Base-by-base conservation (phyloP, 1,284 basidiomycete genomes). In the Austroboletus niveus region DNA sequence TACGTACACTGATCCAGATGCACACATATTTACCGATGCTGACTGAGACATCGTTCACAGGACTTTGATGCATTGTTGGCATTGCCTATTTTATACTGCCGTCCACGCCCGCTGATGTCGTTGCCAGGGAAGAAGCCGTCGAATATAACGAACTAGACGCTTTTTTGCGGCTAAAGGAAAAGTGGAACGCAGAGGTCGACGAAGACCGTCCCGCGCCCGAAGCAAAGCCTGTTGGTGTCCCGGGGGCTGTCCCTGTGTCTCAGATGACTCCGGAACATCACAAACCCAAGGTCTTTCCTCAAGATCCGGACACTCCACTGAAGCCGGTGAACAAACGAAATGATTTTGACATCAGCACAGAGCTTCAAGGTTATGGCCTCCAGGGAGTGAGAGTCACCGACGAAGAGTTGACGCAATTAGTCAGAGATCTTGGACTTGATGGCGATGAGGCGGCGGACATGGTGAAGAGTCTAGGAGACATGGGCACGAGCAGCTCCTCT, bases 231-330 rank as follows among this genome's bases (percentile, higher is more conserved):
- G 78, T 91, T 42, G 89, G 89, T 47, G 87, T 92, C 3, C 88
- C 89, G 1, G 89, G 89, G 3, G 89, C 85, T 0, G 75, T 80
- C 35, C 75, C 81, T 5, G 87, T 89, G 11, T 71, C 82, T 12
- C 80, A 90, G 62, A 90, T 91, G 84, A 86, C 84, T n/a, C 86
- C 87, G 27, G 81, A 85, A 45, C 84, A 82, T 57, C 73, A 85
- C 53, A 83, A 73, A 58, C 76, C 76, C 46, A 78, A 79, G 57
- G 75, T 81, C 49, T 70, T 82, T 17, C 76, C 79, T 36, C 72
- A 74, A 38, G 76, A 77, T 12, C 67, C 76, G 0, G 62, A 65
- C 17, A 79, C 81, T 8, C 81, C 84, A 5, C 60, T 76, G 48
- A 75, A 69, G 47, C 79, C 81, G 8, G 74, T 77, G 48, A 82